Base-by-base conservation (phyloP, 352 stramenopile genomes). In the Pythium aquatile region DNA sequence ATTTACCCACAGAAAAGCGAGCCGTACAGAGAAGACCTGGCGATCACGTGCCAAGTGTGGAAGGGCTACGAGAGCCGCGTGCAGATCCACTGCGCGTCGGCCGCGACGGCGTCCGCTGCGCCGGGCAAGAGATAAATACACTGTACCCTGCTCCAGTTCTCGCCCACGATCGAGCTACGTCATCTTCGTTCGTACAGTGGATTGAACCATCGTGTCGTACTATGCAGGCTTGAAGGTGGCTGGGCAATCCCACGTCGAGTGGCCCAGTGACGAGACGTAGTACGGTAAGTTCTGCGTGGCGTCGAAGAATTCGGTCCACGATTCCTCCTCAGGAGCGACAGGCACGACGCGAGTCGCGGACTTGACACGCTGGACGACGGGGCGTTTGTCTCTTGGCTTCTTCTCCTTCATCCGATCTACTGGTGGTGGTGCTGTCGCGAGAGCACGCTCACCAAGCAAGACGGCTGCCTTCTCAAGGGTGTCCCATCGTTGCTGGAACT, bases 11-110 rank as follows among this genome's bases (percentile, higher is more conserved):
- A 94, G 85, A 90, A 93, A 78, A 94, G 82, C 61, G 83, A 92
- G 53, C 72, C 74, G 29, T 79, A 88, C 44, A 79, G 83, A n/a
- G 79, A 87, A 47, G 82, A 94, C 17, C 62, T 94, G 32, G 66
- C 72, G 35, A 76, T 90, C 61, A 91, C 83, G 26, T 93, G 83
- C 40, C 78, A 90, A 63, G 82, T 94, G 35, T 94, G 85, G 85
- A 91, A 85, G 56, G 83, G 85, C 10, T 94, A 94, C 66, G 79
- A 94, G 57, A 91, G 77, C 30, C 83, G 83, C 32, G 83, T 94
- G 33, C 85, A 94, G 63, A 76, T 81, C n/a, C 79, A 92, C 54
- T 89, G 80, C 32, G 63, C 78, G 35, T 63, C 63, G 2, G 30
- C 51, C 2, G 30, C 14, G 17, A 49, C 53, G 9, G 37, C 55